Base-by-base conservation (phyloP, 2,329 filamentous ascomycete species). In the Ascosphaera pollenicola region DNA sequence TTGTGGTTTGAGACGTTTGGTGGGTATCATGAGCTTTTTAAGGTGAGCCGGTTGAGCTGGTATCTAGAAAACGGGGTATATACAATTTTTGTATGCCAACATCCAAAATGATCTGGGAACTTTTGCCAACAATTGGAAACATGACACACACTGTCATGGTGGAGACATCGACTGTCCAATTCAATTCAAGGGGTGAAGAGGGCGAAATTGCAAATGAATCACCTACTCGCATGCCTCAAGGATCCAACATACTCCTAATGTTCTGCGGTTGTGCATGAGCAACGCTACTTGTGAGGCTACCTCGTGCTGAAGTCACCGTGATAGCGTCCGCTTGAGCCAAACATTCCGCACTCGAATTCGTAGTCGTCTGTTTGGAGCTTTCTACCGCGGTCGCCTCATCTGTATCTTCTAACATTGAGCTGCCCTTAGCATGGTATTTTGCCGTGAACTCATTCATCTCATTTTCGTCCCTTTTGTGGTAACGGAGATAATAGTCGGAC, bases 181-280 rank as follows among this genome's bases (percentile, higher is more conserved):
- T 7, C 7, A 28, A 28, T 7, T 28, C 13, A 28, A 28, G 24
- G 13, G 13, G 24, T 7, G 24, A 7, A 7, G 7, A 28, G 13
- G 13, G 24, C 24, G 24, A 7, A 7, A 7, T 13, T 7, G 13
- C 24, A 17, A 37, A 5, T 21, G 17, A 37, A 5, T 11, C 17
- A 18, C n/a, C n/a, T n/a, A n/a, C 35, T 5, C 18, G 17, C 19
- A 5, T 11, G 18, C 6, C 13, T 48, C 43, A 61, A 8, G 61
- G 47, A 51, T 61, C 58, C 47, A 62, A 47, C 59, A 62, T 62
- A 45, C 56, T 59, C 43, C 54, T 51, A 2, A 57, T 41, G 32
- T 53, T 46, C 42, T 59, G 57, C 16, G 53, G 52, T 19, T 46
- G 41, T 34, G 31, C 38, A n/a, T 24, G 24, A n/a, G 39, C 18